Percentiles rank a stretch among this genome's conserved stretches.
phyloP scores from a whole-genome alignment of 345 rosid species.

The Gossypium turneri region DNA sequence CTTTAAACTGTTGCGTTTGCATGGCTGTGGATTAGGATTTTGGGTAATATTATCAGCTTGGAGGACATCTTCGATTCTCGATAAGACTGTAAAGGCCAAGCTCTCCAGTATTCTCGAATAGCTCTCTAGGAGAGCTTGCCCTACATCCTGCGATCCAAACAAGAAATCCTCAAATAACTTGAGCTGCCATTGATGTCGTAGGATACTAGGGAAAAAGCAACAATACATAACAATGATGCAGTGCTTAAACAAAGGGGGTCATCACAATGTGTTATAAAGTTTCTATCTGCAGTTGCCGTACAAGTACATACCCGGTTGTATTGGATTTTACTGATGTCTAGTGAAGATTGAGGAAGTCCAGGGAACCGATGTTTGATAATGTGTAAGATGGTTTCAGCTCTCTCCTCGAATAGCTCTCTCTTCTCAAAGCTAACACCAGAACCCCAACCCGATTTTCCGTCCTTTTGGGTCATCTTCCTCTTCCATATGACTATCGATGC shows the following conservation, averaged over 20 bases:
- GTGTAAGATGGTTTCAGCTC: constrained; percentile 82
- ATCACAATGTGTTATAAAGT: not conserved
- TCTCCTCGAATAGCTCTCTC: constrained; percentile 89
- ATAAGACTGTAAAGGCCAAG: constrained; percentile 80
- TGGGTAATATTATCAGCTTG: constrained; percentile 47
- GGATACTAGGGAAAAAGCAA: not conserved
- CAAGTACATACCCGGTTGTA: constrained; percentile 47
- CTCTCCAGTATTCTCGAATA: constrained; percentile 89
- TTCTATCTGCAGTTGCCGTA: not conserved
- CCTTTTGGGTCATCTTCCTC: constrained; percentile 87
- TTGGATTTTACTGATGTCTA: constrained; percentile 87
- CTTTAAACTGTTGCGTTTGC: constrained; percentile 22
- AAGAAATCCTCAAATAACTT: not conserved
- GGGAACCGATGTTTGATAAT: constrained; percentile 78
- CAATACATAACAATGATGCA: not conserved
- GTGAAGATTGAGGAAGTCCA: constrained; percentile 79
- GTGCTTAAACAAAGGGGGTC: not conserved
- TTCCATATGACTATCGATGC: constrained; percentile 94
- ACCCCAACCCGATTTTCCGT: constrained; percentile 71
- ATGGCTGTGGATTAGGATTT: constrained; percentile 42
- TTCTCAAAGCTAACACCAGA: constrained; percentile 84
- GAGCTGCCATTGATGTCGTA: not conserved
- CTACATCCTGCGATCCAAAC: constrained; percentile 55
- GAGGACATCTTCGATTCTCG: constrained; percentile 81
- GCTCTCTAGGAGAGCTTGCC: constrained; percentile 89